phyloP scores from a whole-genome alignment of 805 yeast species.

The Teunomyces lycoperdinae region DNA sequence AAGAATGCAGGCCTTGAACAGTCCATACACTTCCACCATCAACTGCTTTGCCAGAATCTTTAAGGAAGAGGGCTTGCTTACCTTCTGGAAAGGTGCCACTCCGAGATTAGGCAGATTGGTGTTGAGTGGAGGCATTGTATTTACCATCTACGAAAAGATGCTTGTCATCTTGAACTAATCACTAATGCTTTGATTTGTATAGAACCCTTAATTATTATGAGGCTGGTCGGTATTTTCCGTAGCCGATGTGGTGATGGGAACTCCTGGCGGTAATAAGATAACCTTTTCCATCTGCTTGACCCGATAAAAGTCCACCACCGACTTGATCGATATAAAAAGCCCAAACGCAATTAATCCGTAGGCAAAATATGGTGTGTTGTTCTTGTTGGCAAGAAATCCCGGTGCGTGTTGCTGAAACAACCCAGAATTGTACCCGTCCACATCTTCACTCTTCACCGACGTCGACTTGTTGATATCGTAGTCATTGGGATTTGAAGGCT shows the following conservation, averaged over 20 bases:
- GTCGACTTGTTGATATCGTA: conserved; percentile 28
- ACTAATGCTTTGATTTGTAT: no score
- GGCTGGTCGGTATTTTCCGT: conserved; percentile 7
- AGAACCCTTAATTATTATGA: neutral
- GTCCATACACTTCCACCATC: conserved; percentile 71
- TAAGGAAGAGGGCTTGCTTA: conserved; percentile 81
- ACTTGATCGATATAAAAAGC: conserved; percentile 56
- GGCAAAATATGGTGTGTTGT: conserved; percentile 55
- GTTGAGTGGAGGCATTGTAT: conserved; percentile 94
- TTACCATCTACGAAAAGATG: conserved; percentile 92
- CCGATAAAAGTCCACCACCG: conserved; percentile 66
- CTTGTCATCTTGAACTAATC: conserved; percentile 49
- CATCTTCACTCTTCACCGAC: conserved; percentile 22
- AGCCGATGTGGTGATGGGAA: conserved; percentile 5
- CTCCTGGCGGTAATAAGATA: conserved; percentile 47
- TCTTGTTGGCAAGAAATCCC: conserved; percentile 30
- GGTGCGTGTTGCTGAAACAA: conserved; percentile 29
- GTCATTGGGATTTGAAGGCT: conserved; percentile 33
- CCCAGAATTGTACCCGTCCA: conserved; percentile 31
- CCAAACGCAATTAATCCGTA: conserved; percentile 69
- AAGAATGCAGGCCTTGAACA: conserved; percentile 91
- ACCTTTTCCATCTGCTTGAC: conserved; percentile 75
- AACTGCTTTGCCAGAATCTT: conserved; percentile 81
- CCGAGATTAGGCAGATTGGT: conserved; percentile 91
- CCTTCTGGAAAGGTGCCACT: conserved; percentile 98